These are phyloP conservation scores for Scheffersomyces quercinus DNA, from an alignment of 1,139 yeast genomes.

Conservation along the genomic window DNA sequence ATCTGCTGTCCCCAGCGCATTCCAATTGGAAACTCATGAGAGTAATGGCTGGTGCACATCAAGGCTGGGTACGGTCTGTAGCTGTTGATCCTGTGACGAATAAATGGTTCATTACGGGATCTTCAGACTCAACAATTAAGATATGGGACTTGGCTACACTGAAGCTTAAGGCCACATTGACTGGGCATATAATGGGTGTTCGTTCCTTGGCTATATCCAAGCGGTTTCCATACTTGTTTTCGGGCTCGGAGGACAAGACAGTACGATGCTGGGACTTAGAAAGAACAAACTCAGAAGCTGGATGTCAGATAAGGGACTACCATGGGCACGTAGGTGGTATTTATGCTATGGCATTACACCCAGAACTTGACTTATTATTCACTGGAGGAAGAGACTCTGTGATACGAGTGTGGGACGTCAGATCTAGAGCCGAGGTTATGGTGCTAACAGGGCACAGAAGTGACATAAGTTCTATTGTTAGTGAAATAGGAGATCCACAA, in stretches of 20 bases:
- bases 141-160: conserved; percentile 88
- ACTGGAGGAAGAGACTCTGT: conserved; percentile 91
- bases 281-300: conserved; percentile 61
- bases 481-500: conserved; percentile 82
- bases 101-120: conserved; percentile 90
- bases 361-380: conserved; percentile 80
- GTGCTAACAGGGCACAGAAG: conserved; percentile 80
- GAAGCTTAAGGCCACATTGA: conserved; percentile 66
- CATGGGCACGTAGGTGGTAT: conserved; percentile 95
- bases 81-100: conserved; percentile 80
- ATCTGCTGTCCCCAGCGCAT: background rate
- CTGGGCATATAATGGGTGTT: conserved; percentile 92
- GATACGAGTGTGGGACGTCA: conserved; percentile 89
- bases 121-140: conserved; percentile 84
- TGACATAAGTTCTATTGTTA: conserved; percentile 67
- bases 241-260: conserved; percentile 91
- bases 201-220: conserved; percentile 72
- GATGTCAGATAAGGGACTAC: conserved; percentile 70
- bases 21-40: conserved; percentile 62
- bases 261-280: conserved; percentile 98
- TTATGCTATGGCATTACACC: conserved; percentile 80
- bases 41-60: conserved; percentile 81
- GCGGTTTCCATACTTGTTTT: conserved; percentile 82
- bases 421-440: conserved; percentile 75
- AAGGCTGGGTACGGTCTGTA: conserved; percentile 87